These are phyloP conservation scores for Cryptococcus sp. DNA, from an alignment of 1,284 basidiomycete species.

Conservation along the genomic window DNA sequence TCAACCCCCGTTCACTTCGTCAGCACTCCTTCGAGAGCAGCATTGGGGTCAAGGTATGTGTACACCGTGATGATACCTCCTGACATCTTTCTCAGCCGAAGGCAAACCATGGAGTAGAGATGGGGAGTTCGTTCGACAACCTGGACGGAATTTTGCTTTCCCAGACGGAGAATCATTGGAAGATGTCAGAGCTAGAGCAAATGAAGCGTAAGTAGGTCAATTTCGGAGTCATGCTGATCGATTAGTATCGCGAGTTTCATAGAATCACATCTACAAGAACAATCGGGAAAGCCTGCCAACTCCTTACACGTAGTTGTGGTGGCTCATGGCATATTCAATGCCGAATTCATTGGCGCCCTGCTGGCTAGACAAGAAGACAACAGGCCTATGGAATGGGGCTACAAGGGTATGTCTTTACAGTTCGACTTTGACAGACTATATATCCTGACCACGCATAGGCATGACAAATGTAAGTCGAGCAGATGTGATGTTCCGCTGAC, in stretches of 20 bases:
- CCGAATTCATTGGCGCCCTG: slow-evolving; percentile 42
- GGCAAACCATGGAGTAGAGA: slow-evolving; percentile 37
- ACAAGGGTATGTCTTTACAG: slow-evolving; percentile 27
- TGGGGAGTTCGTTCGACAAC: slow-evolving; percentile 29
- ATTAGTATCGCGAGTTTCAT: slow-evolving; percentile 31
- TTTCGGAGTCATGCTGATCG: not conserved
- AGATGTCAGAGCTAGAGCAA: slow-evolving; percentile 42
- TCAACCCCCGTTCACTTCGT: slow-evolving; percentile 33
- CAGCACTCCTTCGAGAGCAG: slow-evolving; percentile 42
- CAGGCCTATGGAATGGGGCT: slow-evolving; percentile 41
- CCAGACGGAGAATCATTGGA: slow-evolving; percentile 42
- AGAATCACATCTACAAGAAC: slow-evolving; percentile 33
- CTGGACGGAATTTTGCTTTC: slow-evolving; percentile 38
- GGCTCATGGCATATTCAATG: slow-evolving; percentile 49
- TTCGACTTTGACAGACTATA: not conserved
- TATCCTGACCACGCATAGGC: slow-evolving; percentile 16
- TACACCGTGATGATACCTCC: not conserved
- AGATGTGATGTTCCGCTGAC: not conserved
- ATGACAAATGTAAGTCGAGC: slow-evolving; percentile 46
- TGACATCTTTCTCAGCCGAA: slow-evolving; percentile 6
- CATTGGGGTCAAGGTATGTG: slow-evolving; percentile 41
- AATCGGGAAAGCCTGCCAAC: slow-evolving; percentile 18
- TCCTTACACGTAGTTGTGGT: slow-evolving; percentile 40
- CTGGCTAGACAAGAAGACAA: slow-evolving; percentile 39
- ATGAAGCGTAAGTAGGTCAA: slow-evolving; percentile 36